Percentiles rank a stretch among this genome's conserved stretches.
phyloP scores from a whole-genome alignment of 192 early-diverging fungal species.

The Powellomyces hirtus region DNA sequence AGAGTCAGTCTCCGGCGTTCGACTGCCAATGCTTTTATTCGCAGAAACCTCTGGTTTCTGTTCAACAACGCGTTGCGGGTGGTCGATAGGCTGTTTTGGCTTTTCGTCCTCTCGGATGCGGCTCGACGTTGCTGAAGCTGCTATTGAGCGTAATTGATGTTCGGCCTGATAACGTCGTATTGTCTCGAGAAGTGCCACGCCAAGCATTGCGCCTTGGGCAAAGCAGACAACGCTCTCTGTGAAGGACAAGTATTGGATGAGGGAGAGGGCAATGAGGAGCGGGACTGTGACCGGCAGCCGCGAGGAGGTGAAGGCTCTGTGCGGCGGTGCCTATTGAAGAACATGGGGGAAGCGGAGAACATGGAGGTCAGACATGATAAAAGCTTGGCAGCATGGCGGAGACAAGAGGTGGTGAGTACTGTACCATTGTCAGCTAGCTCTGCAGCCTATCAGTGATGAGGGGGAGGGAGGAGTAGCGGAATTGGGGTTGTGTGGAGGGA shows the following conservation, averaged over 20 bases:
- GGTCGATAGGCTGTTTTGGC: background rate
- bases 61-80: background rate
- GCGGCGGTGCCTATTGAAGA: no score
- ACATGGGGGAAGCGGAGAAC: no score
- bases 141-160: background rate
- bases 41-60: background rate
- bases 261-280: background rate
- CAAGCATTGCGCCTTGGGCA: background rate
- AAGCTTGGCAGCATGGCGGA: no score
- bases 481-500: no score
- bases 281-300: background rate
- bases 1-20: background rate
- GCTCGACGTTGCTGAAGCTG: background rate
- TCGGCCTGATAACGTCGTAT: background rate
- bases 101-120: background rate
- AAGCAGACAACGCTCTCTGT: background rate
- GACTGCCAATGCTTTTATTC: background rate
- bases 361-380: no score
- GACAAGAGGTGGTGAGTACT: no score
- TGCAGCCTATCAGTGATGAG: no score
- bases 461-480: no score
- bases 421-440: no score
- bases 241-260: background rate
- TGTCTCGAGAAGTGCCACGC: background rate
- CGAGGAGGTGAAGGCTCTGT: no score